Evolutionary conservation across 139 green algal genomes (phyloP), one percentile per base, ranked within the genome.

Genomic region (Chlamydomonas asymmetrica): DNA sequence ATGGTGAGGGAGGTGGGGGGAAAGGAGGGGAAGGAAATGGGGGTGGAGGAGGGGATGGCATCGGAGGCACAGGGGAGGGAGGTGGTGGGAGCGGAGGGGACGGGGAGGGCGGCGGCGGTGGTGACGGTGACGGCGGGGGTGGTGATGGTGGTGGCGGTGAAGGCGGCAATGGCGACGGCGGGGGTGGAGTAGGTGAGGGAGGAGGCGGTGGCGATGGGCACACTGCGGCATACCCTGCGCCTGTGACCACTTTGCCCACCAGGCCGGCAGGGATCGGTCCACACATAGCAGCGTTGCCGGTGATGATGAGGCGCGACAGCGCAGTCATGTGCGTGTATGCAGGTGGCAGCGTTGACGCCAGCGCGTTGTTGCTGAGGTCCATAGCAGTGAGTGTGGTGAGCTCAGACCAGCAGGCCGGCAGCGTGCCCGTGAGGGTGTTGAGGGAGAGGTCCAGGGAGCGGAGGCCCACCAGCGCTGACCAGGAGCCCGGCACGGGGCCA

Each of bases 371-470:
- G 37, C 23, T 62, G 1, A 57, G 32, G 6, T 38, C 71, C 71
- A 54, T 31, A 29, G 18, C 32, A 35, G 48, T 63, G 2, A 43
- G 29, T 20, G 49, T 37, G 0, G 60, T n/a, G 5, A 37, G 31
- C 18, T 49, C 25, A 5, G 49, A 41, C 79, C 79, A 84, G 2
- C 45, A 49, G 32, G 38, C 22, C 16, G 76, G 76, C 38, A 82
- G 68, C 16, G 37, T 60, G 60, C 68, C 68, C 5, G 45, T 73
- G n/a, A 78, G 59, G 27, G 20, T 59, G 68, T 82, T 85, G 27
- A 8, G 7, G 13, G 48, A 71, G 27, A 82, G 29, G 29, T 82
- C 56, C 3, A 85, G 56, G 31, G 8, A 20, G 3, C 34, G 2
- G 22, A 79, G 57, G 10, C 3, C 45, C 35, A 68, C 54, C n/a